Evolutionary conservation across 2,329 filamentous ascomycete genomes (phyloP).

Genomic region (Fusarium lyarnte): DNA sequence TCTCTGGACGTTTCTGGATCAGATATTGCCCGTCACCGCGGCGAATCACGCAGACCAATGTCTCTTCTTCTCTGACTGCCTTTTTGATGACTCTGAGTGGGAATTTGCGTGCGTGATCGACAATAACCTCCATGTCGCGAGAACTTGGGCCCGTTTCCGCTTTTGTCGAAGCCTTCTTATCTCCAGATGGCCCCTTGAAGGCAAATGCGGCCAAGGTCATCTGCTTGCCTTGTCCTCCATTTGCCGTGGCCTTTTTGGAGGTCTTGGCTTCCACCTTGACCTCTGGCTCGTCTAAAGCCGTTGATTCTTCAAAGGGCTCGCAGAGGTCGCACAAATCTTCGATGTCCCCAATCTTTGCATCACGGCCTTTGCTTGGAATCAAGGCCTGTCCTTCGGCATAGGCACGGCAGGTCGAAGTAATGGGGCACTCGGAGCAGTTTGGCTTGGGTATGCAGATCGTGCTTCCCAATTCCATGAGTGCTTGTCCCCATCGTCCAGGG

Average conservation of each 20-base stretch:
- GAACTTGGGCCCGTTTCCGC: slow-evolving; percentile 4
- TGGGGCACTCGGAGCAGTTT: slow-evolving; percentile 62
- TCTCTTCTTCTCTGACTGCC: slow-evolving; percentile 61
- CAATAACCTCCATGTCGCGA: slow-evolving; percentile 48
- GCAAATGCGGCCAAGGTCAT: slow-evolving; percentile 50
- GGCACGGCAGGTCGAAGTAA: slow-evolving; percentile 61
- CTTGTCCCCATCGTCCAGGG: slow-evolving; percentile 71
- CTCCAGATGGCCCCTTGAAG: slow-evolving; percentile 40
- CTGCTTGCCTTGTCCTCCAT: slow-evolving; percentile 31
- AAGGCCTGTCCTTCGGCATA: slow-evolving; percentile 58
- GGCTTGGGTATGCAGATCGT: slow-evolving; percentile 70
- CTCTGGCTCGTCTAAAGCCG: slow-evolving; percentile 34
- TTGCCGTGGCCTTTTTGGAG: slow-evolving; percentile 23
- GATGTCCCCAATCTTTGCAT: slow-evolving; percentile 52
- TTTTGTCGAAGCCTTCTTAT: slow-evolving; percentile 18
- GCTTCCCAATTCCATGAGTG: slow-evolving; percentile 72
- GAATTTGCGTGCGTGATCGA: slow-evolving; percentile 60
- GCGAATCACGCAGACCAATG: slow-evolving; percentile 62
- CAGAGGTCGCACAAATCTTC: slow-evolving; percentile 63
- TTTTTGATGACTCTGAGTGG: slow-evolving; percentile 63
- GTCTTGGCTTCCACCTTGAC: slow-evolving; percentile 2
- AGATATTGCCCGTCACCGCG: slow-evolving; percentile 56
- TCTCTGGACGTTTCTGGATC: slow-evolving; percentile 61
- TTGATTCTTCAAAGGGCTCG: slow-evolving; percentile 54
- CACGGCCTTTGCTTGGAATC: slow-evolving; percentile 29